These are phyloP conservation scores for Tylopilus intermedius DNA, from an alignment of 768 basidiomycete species.

Conservation along the genomic window DNA sequence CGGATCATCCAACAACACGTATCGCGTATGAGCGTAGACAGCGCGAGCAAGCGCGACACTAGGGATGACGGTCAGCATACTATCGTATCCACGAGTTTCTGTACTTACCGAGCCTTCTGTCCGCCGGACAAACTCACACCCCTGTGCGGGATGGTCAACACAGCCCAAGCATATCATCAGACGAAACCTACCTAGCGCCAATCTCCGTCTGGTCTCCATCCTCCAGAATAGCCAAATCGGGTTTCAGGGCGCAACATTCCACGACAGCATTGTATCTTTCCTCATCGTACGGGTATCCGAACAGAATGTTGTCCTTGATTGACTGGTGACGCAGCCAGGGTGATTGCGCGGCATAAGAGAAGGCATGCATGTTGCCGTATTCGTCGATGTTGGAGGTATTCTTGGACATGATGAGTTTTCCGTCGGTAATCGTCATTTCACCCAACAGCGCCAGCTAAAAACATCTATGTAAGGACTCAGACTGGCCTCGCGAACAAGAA, in stretches of 20 bases:
- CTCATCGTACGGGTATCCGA: slow-evolving; percentile 65
- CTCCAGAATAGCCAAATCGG: slow-evolving; percentile 80
- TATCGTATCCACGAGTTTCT: not conserved
- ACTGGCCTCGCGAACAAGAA: not conserved
- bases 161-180: not conserved
- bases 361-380: slow-evolving; percentile 53
- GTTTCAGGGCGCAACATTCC: slow-evolving; percentile 77
- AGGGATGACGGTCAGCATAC: slow-evolving; percentile 3
- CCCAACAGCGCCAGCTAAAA: slow-evolving; percentile 34
- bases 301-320: slow-evolving; percentile 77
- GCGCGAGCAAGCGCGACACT: slow-evolving; percentile 82
- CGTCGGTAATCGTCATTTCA: slow-evolving; percentile 35
- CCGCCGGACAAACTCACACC: slow-evolving; percentile 78
- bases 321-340: slow-evolving; percentile 69
- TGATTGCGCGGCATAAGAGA: slow-evolving; percentile 71
- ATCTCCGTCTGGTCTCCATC: slow-evolving; percentile 86
- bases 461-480: not conserved
- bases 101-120: slow-evolving; percentile 66
- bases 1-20: slow-evolving; percentile 76
- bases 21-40: slow-evolving; percentile 66
- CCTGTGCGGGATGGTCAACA: slow-evolving; percentile 26
- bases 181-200: slow-evolving; percentile 49
- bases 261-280: slow-evolving; percentile 71
- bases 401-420: slow-evolving; percentile 42
- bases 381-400: slow-evolving; percentile 51